Conservation (phyloP, 345 rosid genomes). For the Psidium guajava region DNA sequence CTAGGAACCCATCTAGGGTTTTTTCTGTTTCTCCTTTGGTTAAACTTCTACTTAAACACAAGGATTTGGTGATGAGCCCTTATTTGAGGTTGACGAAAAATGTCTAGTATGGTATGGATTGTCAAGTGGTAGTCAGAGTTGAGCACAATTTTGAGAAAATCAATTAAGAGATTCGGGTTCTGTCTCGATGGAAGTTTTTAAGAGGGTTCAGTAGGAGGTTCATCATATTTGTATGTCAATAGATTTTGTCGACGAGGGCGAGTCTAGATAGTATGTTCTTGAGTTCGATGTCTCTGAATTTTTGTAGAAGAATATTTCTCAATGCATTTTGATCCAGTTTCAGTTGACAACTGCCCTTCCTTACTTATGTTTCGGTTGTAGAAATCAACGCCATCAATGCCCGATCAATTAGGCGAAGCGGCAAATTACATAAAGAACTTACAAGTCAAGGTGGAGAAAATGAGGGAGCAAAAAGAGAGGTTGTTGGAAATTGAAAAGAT, state of each 20-base stretch:
- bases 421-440: constrained; percentile 44
- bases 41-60: neutral
- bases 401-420: constrained; percentile 51
- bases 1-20: neutral
- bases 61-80: neutral
- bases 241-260: neutral
- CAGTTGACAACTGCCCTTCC: neutral
- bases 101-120: neutral
- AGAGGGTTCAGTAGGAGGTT: neutral
- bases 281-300: neutral
- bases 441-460: constrained; percentile 36
- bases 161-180: neutral
- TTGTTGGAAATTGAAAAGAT: constrained; percentile 4
- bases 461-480: constrained; percentile 38
- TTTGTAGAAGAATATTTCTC: neutral
- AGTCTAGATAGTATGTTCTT: neutral
- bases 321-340: neutral
- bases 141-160: neutral
- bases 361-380: neutral
- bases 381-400: constrained; percentile 23
- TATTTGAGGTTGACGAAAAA: neutral
- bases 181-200: neutral
- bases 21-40: neutral
- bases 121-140: neutral
- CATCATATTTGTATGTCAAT: neutral